These are phyloP conservation scores for Shiraia sp. DNA, from an alignment of 2,329 filamentous ascomycete species.

Conservation along the genomic window DNA sequence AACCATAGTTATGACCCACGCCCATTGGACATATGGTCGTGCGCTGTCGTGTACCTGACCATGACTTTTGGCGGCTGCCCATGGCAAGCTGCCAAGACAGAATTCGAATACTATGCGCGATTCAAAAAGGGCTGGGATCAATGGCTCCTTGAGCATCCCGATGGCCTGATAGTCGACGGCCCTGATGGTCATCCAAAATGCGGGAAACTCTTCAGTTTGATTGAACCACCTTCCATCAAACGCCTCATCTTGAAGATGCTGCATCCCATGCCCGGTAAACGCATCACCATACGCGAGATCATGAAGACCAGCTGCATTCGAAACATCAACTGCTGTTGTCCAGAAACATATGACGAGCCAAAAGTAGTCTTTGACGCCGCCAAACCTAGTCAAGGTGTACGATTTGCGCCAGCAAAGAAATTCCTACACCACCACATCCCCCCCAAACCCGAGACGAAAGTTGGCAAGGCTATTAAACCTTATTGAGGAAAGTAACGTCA, in stretches of 20 bases:
- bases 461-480: conserved; percentile 41
- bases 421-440: conserved; percentile 50
- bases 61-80: conserved; percentile 73
- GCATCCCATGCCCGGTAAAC: conserved; percentile 73
- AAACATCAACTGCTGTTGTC: conserved; percentile 76
- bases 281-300: conserved; percentile 70
- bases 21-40: conserved; percentile 83
- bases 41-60: conserved; percentile 79
- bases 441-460: conserved; percentile 43
- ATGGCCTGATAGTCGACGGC: conserved; percentile 57
- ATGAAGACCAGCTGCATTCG: conserved; percentile 73
- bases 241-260: conserved; percentile 80
- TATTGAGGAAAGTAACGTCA: conserved; percentile 47
- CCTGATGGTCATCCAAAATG: conserved; percentile 65
- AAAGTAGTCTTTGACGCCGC: conserved; percentile 64
- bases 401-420: conserved; percentile 45
- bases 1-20: conserved; percentile 71
- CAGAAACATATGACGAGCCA: conserved; percentile 70
- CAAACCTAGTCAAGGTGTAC: conserved; percentile 39
- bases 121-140: conserved; percentile 70
- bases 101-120: conserved; percentile 62
- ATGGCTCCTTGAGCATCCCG: conserved; percentile 63
- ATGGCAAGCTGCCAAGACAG: conserved; percentile 69
- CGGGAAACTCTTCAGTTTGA: conserved; percentile 67
- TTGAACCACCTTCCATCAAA: conserved; percentile 66